These are phyloP conservation scores for Clarireedia homoeocarpa DNA, from an alignment of 2,329 filamentous ascomycete genomes.

Conservation along the genomic window DNA sequence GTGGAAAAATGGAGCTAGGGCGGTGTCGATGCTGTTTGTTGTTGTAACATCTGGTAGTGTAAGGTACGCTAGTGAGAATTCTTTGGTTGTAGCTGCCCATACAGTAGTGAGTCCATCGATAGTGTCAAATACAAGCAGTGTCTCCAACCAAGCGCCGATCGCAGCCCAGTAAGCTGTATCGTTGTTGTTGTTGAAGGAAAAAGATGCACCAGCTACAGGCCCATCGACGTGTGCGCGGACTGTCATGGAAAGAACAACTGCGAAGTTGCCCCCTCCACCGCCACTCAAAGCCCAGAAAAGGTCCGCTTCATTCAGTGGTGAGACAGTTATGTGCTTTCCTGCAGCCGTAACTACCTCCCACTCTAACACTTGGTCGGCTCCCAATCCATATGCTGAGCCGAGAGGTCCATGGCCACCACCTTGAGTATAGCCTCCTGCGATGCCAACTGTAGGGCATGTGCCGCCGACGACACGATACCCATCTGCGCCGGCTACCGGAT, in stretches of 20 bases:
- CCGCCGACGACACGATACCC: conserved; percentile 8
- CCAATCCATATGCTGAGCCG: conserved; percentile 41
- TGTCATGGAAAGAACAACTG: conserved; percentile 29
- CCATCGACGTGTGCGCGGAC: conserved; percentile 2
- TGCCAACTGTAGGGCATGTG: neutral
- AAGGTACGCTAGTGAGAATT: neutral
- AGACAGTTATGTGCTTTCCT: conserved; percentile 36
- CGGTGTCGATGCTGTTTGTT: neutral
- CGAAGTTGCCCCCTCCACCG: conserved; percentile 38
- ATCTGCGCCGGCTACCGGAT: neutral
- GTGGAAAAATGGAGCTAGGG: neutral
- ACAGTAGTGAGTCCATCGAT: neutral
- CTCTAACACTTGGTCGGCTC: conserved; percentile 38
- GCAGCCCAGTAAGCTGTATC: neutral
- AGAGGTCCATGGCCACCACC: conserved; percentile 43
- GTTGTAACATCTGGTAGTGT: neutral
- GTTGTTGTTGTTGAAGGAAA: neutral
- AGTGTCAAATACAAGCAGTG: neutral
- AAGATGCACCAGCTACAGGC: neutral
- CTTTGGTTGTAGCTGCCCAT: neutral
- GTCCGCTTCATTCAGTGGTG: conserved; percentile 34
- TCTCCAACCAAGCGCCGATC: neutral
- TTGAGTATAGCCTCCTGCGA: neutral
- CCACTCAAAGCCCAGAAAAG: conserved; percentile 44
- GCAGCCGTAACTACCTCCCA: conserved; percentile 30